phyloP scores from a whole-genome alignment of 73 alveolate genomes.

The Paramecium sexaurelia region DNA sequence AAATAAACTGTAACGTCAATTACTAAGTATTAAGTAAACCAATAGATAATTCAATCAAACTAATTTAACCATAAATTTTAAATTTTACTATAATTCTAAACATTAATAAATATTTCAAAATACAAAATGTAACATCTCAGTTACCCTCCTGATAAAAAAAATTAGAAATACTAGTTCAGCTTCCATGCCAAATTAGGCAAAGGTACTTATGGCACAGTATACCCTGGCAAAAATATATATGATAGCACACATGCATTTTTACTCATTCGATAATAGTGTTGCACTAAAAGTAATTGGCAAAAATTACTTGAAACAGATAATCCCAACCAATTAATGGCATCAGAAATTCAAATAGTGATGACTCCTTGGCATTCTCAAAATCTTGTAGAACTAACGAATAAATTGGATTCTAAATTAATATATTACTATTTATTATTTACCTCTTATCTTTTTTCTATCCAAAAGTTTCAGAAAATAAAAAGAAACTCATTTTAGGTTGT shows the following conservation, averaged over 20 bases:
- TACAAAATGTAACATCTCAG: constrained; percentile 8
- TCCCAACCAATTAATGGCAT: constrained; percentile 47
- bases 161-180: constrained; percentile 52
- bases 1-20: too few species aligned
- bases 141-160: constrained; percentile 58
- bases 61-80: constrained; percentile 9
- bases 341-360: constrained; percentile 56
- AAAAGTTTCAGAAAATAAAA: constrained; percentile 8
- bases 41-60: background rate
- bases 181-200: constrained; percentile 60
- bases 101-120: constrained; percentile 42
- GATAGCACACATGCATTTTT: background rate
- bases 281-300: constrained; percentile 46
- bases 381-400: constrained; percentile 13
- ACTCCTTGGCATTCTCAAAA: constrained; percentile 68
- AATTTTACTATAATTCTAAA: background rate
- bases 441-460: background rate
- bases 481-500: background rate
- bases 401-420: constrained; percentile 15
- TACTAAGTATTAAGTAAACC: too few species aligned
- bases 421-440: background rate
- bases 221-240: constrained; percentile 38
- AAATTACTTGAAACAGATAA: constrained; percentile 26
- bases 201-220: constrained; percentile 71
- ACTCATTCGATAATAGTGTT: background rate